Conservation (phyloP, 2,329 filamentous ascomycete species). For the Colletotrichum sp. region DNA sequence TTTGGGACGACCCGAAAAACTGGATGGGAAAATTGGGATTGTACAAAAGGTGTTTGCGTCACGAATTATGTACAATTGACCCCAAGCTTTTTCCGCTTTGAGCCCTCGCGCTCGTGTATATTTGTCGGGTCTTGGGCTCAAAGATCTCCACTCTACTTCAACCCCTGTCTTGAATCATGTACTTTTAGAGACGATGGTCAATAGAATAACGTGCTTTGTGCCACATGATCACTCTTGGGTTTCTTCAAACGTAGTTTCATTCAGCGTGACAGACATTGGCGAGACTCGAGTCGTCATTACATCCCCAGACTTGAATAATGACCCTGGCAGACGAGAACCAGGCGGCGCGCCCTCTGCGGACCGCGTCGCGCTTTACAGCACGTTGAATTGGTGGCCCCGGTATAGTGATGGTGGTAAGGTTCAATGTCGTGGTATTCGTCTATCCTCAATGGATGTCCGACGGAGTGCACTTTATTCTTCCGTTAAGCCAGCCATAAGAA, state of each 20-base stretch:
- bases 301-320: constrained; percentile 5
- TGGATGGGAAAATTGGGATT: constrained; percentile 8
- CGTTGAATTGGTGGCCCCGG: not conserved
- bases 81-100: constrained; percentile 18
- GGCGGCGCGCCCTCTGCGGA: not conserved
- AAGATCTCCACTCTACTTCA: constrained; percentile 49
- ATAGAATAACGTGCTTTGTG: constrained; percentile 15
- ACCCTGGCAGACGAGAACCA: not conserved
- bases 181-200: constrained; percentile 34
- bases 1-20: not conserved
- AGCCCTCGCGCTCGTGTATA: constrained; percentile 39
- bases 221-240: not conserved
- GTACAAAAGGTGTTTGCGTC: constrained; percentile 24
- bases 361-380: not conserved
- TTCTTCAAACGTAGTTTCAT: not conserved
- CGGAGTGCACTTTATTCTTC: constrained; percentile 42
- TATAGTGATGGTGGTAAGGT: constrained; percentile 23
- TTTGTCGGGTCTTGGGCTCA: constrained; percentile 34
- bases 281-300: constrained; percentile 11
- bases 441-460: constrained; percentile 47
- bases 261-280: not conserved
- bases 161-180: constrained; percentile 39
- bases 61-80: constrained; percentile 28
- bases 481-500: constrained; percentile 47
- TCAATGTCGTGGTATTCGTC: constrained; percentile 48